Conservation (phyloP, 2,329 filamentous ascomycete genomes). For the Pseudopithomyces chartarum region DNA sequence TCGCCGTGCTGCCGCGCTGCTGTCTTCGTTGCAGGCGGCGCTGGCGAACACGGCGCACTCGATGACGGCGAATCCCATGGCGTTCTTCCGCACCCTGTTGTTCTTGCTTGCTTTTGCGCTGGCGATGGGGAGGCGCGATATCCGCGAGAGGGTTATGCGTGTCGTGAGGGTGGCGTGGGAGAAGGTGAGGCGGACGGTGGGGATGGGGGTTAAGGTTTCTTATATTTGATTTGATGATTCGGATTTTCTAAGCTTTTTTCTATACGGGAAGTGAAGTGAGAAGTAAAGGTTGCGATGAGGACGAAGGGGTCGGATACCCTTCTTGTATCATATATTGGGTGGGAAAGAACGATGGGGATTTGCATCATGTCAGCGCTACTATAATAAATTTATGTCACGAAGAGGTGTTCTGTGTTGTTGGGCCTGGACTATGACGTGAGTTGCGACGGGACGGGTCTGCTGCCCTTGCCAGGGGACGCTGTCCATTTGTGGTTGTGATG, state of each 20-base stretch:
- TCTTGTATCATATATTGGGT: conserved; percentile 12
- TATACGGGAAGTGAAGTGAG: no score
- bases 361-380: no score
- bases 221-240: conserved; percentile 70
- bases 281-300: no score
- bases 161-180: conserved; percentile 74
- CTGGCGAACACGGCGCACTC: conserved; percentile 57
- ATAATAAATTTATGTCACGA: no score
- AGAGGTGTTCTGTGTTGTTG: no score
- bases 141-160: conserved; percentile 74
- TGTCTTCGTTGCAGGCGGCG: conserved; percentile 55
- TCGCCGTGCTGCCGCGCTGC: conserved; percentile 51
- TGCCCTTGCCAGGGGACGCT: no score
- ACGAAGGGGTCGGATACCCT: neutral
- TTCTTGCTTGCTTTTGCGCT: conserved; percentile 81
- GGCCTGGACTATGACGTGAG: no score
- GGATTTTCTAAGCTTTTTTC: neutral
- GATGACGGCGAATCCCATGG: conserved; percentile 60
- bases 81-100: conserved; percentile 67
- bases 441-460: no score
- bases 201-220: conserved; percentile 97
- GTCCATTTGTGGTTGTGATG: no score
- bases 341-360: neutral
- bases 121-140: conserved; percentile 73
- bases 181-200: conserved; percentile 82